phyloP scores from a whole-genome alignment of 2,329 filamentous ascomycete genomes.

The Penicillium sp. region DNA sequence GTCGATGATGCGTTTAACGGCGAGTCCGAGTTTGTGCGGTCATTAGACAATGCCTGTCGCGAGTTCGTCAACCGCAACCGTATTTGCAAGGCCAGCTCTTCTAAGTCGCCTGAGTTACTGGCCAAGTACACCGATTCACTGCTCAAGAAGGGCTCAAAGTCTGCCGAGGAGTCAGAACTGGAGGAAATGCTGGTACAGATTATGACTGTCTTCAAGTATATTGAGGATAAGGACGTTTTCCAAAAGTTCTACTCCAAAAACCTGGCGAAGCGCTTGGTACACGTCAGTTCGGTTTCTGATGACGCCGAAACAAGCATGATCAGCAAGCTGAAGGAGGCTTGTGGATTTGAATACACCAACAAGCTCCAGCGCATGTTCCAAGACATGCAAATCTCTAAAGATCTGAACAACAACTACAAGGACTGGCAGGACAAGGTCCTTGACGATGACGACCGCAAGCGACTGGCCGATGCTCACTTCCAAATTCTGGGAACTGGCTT shows the following conservation, averaged over 20 bases:
- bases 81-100: conserved; percentile 89
- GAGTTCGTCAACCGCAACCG: conserved; percentile 99
- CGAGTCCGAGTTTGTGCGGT: conserved; percentile 94
- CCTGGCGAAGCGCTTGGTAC: conserved; percentile 90
- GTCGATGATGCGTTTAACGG: conserved; percentile 92
- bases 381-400: conserved; percentile 98
- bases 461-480: conserved; percentile 80
- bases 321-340: conserved; percentile 96
- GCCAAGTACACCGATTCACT: conserved; percentile 95
- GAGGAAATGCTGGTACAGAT: conserved; percentile 87
- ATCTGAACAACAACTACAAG: conserved; percentile 87
- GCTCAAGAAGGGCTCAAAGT: conserved; percentile 84
- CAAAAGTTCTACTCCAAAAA: conserved; percentile 99
- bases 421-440: conserved; percentile 71
- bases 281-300: conserved; percentile 92
- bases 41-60: conserved; percentile 92
- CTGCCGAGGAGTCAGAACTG: conserved; percentile 89
- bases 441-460: conserved; percentile 65
- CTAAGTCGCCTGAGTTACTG: conserved; percentile 89
- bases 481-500: conserved; percentile 94
- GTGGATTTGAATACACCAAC: conserved; percentile 98
- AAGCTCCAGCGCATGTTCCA: conserved; percentile 99
- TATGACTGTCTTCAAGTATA: conserved; percentile 99
- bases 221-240: conserved; percentile 99
- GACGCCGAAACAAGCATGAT: conserved; percentile 99